Conservation (phyloP, 768 basidiomycete species). For the Rhizopogon vesiculosus region DNA sequence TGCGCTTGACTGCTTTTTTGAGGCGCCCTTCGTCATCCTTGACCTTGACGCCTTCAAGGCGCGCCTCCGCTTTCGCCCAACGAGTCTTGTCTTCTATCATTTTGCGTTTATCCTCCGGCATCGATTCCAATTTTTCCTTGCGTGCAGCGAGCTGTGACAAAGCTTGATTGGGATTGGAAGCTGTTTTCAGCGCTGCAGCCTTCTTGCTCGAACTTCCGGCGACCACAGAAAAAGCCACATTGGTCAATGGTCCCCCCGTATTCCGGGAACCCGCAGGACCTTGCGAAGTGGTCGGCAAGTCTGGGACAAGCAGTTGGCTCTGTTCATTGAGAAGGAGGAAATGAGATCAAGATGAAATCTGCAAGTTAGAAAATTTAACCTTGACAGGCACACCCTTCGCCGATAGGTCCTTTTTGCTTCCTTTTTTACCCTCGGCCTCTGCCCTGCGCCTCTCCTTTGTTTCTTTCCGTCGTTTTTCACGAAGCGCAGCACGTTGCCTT, state of each 20-base stretch:
- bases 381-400: conserved; percentile 45
- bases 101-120: conserved; percentile 84
- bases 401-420: conserved; percentile 40
- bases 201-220: conserved; percentile 50
- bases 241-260: conserved; percentile 43
- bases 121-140: conserved; percentile 67
- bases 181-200: conserved; percentile 53
- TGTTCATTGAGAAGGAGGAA: conserved; percentile 18
- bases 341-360: neutral
- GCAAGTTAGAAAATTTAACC: conserved; percentile 31
- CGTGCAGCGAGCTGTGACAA: conserved; percentile 73
- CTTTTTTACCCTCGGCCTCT: conserved; percentile 55
- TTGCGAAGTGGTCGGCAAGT: conserved; percentile 23
- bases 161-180: conserved; percentile 78
- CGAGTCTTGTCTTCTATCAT: conserved; percentile 75
- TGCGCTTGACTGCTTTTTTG: conserved; percentile 91
- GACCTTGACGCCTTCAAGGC: conserved; percentile 66
- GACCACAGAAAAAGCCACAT: conserved; percentile 65
- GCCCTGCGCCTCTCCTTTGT: conserved; percentile 76
- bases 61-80: conserved; percentile 87
- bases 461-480: conserved; percentile 82
- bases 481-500: conserved; percentile 70
- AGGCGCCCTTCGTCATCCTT: conserved; percentile 73
- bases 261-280: conserved; percentile 18
- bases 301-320: conserved; percentile 67